Evolutionary conservation across 306 rosid genomes (phyloP), one percentile per base, ranked within the genome.

Genomic region (Canavalia gladiata): DNA sequence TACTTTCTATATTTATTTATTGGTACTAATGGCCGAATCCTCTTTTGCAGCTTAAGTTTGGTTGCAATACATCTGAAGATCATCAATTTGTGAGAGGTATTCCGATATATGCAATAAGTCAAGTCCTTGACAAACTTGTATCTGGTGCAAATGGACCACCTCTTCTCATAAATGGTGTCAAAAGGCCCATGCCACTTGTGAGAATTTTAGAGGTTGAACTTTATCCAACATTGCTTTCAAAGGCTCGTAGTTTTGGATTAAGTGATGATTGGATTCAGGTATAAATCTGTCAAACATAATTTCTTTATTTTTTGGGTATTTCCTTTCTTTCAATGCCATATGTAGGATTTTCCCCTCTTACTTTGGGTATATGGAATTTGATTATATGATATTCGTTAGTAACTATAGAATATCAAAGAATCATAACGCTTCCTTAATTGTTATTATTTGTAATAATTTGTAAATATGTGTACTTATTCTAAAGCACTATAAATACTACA

Each of bases 51-150:
- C 86, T 91, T 74, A 93, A 91, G 81, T 95, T 87, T 79, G 91
- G 97, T 80, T 34, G 92, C 87, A 93, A 82, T 74, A 80, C 90
- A 6, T 91, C 99, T 7, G 97, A 95, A 88, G 98, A 91, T 89
- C 99, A 93, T 89, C 97, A 93, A 77, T 95, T 93, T 87, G 97
- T 95, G 45, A 88, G 99, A 84, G 99, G 99, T 55, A 84, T 95
- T 65, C 99, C 99, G 2, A 87, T 95, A 75, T 93, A 90, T 84
- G 83, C 98, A 49, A 90, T 95, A 85, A 91, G 97, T 77, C 85
- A 93, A 84, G 99, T 91, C 80, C 98, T 93, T 80, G 91, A 95
- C 82, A 89, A 90, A 88, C 91, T 95, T 68, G 70, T 91, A 75
- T 85, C 86, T 77, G 97, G 97, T 76, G 91, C 88, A 68, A 89